Evolutionary conservation across 2,329 filamentous ascomycete species (phyloP).

Genomic region (Ramularia endophylla): DNA sequence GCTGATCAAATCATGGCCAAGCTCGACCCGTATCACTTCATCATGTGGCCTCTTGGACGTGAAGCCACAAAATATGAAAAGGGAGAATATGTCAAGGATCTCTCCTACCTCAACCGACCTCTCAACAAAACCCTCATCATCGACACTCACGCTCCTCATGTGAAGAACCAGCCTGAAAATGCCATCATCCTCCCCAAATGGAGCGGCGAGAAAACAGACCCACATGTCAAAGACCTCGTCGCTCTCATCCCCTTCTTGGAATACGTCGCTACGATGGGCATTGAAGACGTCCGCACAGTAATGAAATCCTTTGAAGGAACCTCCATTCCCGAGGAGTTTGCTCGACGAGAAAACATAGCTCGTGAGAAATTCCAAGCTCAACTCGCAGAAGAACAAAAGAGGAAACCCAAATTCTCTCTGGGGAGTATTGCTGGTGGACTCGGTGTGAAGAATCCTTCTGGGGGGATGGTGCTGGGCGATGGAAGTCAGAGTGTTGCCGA

Average conservation of each 20-base stretch:
- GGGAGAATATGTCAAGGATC: constrained; percentile 95
- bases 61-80: constrained; percentile 98
- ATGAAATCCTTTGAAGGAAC: constrained; percentile 58
- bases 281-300: constrained; percentile 73
- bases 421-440: constrained; percentile 57
- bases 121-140: constrained; percentile 92
- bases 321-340: constrained; percentile 85
- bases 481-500: constrained; percentile 62
- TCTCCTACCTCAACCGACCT: constrained; percentile 96
- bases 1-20: constrained; percentile 87
- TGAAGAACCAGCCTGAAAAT: constrained; percentile 90
- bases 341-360: constrained; percentile 76
- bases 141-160: constrained; percentile 77
- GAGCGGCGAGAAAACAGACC: constrained; percentile 73
- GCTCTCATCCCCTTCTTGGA: constrained; percentile 93
- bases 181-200: constrained; percentile 87
- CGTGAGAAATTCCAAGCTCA: constrained; percentile 80
- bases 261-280: constrained; percentile 92
- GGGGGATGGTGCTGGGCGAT: constrained; percentile 51
- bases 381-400: constrained; percentile 61
- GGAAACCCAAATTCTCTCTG: constrained; percentile 55
- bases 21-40: constrained; percentile 89
- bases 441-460: constrained; percentile 63
- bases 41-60: constrained; percentile 89
- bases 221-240: constrained; percentile 64